These are phyloP conservation scores for Rhizomucor miehei DNA, from an alignment of 371 early-diverging fungal species.

Conservation along the genomic window DNA sequence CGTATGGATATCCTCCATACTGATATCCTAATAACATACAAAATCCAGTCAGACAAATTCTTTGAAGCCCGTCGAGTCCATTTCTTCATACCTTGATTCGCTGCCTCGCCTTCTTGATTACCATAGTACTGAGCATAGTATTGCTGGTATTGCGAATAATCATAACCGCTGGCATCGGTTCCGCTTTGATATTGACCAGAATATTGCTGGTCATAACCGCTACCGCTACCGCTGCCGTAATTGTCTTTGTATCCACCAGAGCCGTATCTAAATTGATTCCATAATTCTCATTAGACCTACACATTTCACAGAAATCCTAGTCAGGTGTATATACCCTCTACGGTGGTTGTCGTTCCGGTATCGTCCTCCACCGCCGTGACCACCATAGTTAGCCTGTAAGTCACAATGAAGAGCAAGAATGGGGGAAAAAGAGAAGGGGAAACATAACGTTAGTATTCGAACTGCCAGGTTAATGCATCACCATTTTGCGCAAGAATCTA, in stretches of 20 bases:
- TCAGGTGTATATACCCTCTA: constrained; percentile 21
- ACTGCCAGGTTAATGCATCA: neutral
- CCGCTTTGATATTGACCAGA: constrained; percentile 15
- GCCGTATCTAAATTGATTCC: constrained; percentile 18
- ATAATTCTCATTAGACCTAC: neutral
- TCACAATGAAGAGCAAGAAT: neutral
- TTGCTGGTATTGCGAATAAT: constrained; percentile 40
- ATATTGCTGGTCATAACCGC: constrained; percentile 7
- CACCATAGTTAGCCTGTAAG: constrained; percentile 33
- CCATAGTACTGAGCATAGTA: constrained; percentile 41
- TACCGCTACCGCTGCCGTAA: constrained; percentile 9
- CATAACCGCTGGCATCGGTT: constrained; percentile 17
- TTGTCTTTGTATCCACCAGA: constrained; percentile 10
- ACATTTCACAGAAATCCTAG: constrained; percentile 2
- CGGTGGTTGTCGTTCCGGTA: constrained; percentile 31
- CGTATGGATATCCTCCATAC: constrained; percentile 25
- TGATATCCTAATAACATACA: constrained; percentile 10
- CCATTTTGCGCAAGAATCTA: neutral
- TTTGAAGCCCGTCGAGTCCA: neutral
- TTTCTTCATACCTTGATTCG: constrained; percentile 1
- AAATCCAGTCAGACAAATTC: neutral
- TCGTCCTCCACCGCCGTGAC: constrained; percentile 5
- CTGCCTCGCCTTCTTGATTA: constrained; percentile 4
- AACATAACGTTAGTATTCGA: constrained; percentile 11
- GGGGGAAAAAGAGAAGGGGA: neutral